phyloP scores from a whole-genome alignment of 768 basidiomycete genomes.

The Amanita rubescens region DNA sequence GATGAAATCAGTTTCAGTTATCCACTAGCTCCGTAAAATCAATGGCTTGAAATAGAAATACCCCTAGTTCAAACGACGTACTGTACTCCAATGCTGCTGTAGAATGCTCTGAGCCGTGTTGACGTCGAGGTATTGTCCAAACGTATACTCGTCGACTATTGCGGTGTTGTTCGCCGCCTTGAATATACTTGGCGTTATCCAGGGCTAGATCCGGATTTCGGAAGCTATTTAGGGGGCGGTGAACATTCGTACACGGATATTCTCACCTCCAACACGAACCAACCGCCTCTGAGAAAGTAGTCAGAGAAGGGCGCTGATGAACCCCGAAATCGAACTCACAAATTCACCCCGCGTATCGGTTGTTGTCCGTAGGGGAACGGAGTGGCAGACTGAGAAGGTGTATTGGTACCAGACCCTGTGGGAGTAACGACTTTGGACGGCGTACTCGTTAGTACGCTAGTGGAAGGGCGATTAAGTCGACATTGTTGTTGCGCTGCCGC shows the following conservation, averaged over 20 bases:
- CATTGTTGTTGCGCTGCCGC: constrained; percentile 2
- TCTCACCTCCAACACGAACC: constrained; percentile 53
- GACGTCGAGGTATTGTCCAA: constrained; percentile 44
- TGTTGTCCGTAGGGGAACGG: constrained; percentile 7
- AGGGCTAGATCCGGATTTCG: constrained; percentile 38
- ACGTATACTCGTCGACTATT: constrained; percentile 57
- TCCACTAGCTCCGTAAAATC: constrained; percentile 32
- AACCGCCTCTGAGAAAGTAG: constrained; percentile 40
- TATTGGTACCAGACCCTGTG: neutral
- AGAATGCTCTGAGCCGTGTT: constrained; percentile 36
- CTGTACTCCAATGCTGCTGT: constrained; percentile 50
- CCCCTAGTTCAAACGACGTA: constrained; percentile 15
- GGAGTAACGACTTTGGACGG: neutral
- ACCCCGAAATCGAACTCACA: constrained; percentile 33
- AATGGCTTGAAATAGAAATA: constrained; percentile 1
- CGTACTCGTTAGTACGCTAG: neutral
- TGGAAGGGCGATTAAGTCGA: neutral
- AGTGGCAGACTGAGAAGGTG: neutral
- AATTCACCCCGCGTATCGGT: constrained; percentile 51
- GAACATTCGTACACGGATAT: neutral
- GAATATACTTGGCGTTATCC: constrained; percentile 76
- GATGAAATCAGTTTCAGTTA: constrained; percentile 62
- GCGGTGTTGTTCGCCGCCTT: constrained; percentile 47
- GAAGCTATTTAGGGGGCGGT: neutral
- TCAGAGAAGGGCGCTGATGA: neutral